Evolutionary conservation across 768 basidiomycete species (phyloP).

Genomic region (Suillus luteus): DNA sequence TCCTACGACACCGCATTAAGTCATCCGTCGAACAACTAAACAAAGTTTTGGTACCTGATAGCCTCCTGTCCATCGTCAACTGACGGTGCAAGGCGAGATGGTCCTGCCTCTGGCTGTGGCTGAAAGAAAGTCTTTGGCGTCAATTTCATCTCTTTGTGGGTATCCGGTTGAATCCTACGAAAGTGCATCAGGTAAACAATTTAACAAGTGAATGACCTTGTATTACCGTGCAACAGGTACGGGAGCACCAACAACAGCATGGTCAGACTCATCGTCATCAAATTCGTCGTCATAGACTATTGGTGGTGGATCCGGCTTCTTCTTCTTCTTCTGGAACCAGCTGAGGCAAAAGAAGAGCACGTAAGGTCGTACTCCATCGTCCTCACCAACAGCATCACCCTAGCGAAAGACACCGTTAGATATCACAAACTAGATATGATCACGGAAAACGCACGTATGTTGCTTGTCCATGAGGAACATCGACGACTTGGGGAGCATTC

Average conservation of each 20-base stretch:
- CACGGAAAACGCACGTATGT: not conserved
- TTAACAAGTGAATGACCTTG: not conserved
- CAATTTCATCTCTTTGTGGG: not conserved
- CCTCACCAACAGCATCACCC: not conserved
- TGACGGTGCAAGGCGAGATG: not conserved
- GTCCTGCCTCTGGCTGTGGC: not conserved
- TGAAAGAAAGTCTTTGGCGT: not conserved
- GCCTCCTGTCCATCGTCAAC: not conserved
- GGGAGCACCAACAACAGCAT: not conserved
- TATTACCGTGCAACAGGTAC: not conserved
- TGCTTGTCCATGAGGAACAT: not conserved
- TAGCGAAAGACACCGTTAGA: not conserved
- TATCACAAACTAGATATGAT: not conserved
- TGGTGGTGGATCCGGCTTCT: too few relatives aligned
- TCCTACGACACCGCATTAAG: not conserved
- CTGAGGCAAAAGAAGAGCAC: too few relatives aligned
- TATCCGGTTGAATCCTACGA: not conserved
- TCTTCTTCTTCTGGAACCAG: too few relatives aligned
- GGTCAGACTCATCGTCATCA: not conserved
- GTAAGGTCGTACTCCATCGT: not conserved
- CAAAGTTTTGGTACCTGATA: not conserved
- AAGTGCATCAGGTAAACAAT: not conserved
- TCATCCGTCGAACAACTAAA: not conserved
- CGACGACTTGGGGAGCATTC: not conserved
- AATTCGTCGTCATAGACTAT: too few relatives aligned